Evolutionary conservation across 768 basidiomycete species (phyloP).

Genomic region (Epithele typhae): DNA sequence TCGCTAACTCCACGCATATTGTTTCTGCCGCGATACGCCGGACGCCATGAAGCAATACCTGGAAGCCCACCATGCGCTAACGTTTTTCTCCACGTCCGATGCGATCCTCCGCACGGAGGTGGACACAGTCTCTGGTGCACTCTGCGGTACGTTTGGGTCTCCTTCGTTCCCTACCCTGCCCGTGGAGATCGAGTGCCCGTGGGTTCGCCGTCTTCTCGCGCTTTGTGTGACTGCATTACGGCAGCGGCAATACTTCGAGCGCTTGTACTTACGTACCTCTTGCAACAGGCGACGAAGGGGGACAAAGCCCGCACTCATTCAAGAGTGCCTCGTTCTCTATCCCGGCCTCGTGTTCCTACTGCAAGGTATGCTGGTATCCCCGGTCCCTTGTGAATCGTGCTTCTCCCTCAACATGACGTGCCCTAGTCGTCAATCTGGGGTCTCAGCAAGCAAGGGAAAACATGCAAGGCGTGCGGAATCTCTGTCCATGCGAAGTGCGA

Average conservation of each 20-base stretch:
- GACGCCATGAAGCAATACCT: constrained; percentile 48
- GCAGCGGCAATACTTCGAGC: neutral
- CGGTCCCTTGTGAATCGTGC: neutral
- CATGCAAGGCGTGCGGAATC: constrained; percentile 71
- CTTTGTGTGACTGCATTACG: neutral
- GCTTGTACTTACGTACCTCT: neutral
- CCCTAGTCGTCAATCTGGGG: constrained; percentile 76
- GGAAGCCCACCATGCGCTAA: constrained; percentile 57
- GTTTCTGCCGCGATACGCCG: neutral
- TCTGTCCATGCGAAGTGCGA: constrained; percentile 86
- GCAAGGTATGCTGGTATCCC: constrained; percentile 49
- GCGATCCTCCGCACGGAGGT: constrained; percentile 61
- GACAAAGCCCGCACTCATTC: constrained; percentile 68
- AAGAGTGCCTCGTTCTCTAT: constrained; percentile 86
- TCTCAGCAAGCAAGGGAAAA: constrained; percentile 82
- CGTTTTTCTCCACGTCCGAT: constrained; percentile 50
- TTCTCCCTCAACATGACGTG: neutral
- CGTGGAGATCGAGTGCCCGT: neutral
- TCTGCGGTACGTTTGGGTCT: constrained; percentile 50
- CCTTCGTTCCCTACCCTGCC: neutral
- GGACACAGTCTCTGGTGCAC: constrained; percentile 50
- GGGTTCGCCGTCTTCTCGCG: neutral
- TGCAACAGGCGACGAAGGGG: constrained; percentile 70
- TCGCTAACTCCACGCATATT: neutral
- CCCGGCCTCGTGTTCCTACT: constrained; percentile 77